Percentiles rank a stretch among this genome's conserved stretches.
Conservation (phyloP, 768 basidiomycete species). For the Leucosporidium creatinivorum region DNA sequence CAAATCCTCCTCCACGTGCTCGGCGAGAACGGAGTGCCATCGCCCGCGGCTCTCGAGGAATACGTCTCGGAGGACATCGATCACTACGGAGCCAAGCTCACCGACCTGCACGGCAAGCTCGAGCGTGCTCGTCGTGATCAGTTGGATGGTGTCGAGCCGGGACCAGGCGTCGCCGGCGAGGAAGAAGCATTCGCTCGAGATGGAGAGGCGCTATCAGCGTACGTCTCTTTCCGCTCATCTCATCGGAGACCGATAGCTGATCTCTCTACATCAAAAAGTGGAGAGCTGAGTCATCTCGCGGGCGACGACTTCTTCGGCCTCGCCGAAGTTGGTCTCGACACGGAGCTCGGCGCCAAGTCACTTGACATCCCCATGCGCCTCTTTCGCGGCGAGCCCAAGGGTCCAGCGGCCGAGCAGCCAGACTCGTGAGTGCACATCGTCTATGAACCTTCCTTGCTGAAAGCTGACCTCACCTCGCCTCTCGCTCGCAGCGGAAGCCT, state of each 20-base stretch:
- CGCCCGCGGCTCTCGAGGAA: slow-evolving; percentile 68
- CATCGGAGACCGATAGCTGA: neutral
- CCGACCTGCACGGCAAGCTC: slow-evolving; percentile 79
- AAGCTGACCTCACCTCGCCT: neutral
- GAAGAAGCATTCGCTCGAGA: slow-evolving; percentile 63
- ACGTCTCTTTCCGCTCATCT: slow-evolving; percentile 35
- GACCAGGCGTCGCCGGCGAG: slow-evolving; percentile 47
- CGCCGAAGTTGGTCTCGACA: slow-evolving; percentile 76
- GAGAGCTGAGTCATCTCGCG: slow-evolving; percentile 76
- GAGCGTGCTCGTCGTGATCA: slow-evolving; percentile 72
- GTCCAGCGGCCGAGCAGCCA: neutral
- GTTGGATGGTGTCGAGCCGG: slow-evolving; percentile 44
- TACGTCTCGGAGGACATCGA: slow-evolving; percentile 85
- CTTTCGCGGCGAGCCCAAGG: slow-evolving; percentile 53
- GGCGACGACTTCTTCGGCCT: slow-evolving; percentile 92
- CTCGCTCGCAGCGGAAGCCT: neutral
- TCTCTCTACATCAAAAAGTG: slow-evolving; percentile 42
- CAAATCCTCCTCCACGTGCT: slow-evolving; percentile 88
- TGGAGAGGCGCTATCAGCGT: slow-evolving; percentile 62
- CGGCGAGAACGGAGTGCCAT: slow-evolving; percentile 77
- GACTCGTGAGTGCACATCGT: too few relatives aligned
- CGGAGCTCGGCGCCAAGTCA: slow-evolving; percentile 69
- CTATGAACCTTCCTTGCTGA: rapidly evolving
- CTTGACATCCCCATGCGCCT: slow-evolving; percentile 71
- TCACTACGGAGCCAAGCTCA: slow-evolving; percentile 65